Evolutionary conservation across 805 yeast genomes (phyloP), one percentile per base, ranked within the genome.

Genomic region (Candida montana): DNA sequence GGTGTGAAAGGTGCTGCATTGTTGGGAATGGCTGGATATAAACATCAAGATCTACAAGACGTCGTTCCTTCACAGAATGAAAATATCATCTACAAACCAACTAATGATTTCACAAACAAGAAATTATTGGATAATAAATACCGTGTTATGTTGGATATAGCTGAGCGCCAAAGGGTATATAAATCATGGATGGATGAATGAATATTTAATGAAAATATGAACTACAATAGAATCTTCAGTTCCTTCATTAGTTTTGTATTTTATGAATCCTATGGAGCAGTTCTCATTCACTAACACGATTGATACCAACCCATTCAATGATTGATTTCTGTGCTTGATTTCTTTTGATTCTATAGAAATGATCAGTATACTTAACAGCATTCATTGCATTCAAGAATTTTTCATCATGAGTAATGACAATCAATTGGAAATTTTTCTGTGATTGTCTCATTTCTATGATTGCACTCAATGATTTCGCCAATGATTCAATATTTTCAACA

Each of bases 401-500:
- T 61, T 91, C 97, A 63, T 93, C 99, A 57, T 93, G 99, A 0
- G 99, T 93, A 51, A 93, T 93, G 6, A 93, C 95, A 54, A 93
- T 89, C 41, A 93, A 69, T 65, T 93, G 99, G 68, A 93, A 93
- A 59, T 93, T 93, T 54, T 73, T 76, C 61, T 93, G 99, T 28
- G 68, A 70, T 40, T 77, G 74, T 51, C 99, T 73, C 52, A 79
- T 63, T 31, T 79, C 82, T 44, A 93, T 87, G 40, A 93, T 86
- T 37, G 71, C 72, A 45, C 80, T 75, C 50, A 93, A 68, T 2
- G 96, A 81, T 49, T 72, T 76, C 0, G 98, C 99, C 45, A 93
- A 72, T 30, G 95, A 79, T 52, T 83, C 95, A 39, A 90, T 79
- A 55, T 93, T 93, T 45, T 85, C 96, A 37, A 75, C 78, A 62